Base-by-base conservation (phyloP, 2,329 filamentous ascomycete species). In the Bipolaris sorokiniana region DNA sequence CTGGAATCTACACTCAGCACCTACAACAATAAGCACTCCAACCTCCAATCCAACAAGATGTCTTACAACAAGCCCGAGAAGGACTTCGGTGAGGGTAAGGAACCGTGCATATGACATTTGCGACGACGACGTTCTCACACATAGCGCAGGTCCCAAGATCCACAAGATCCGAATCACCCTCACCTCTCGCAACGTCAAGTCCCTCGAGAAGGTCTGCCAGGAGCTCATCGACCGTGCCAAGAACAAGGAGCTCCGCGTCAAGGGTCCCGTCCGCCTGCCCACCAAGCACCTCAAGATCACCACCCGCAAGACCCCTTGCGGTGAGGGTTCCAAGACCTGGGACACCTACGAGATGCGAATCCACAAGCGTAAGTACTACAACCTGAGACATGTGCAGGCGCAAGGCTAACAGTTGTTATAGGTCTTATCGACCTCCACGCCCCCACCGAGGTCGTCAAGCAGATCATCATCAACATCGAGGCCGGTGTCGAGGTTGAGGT, bases 291-390 rank as follows among this genome's bases (percentile, higher is more conserved):
- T 98, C 77, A 92, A 95, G 87, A 88, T 97, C 86, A 92, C 91
- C 80, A 97, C 95, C 86, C 90, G 95, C 79, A 99, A 99, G 90
- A 98, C 95, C 69, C 95, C 95, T 81, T 95, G 91, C 84, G 95
- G 95, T 90, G 95, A 99, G 88, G 95, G 95, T 84, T 96, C 90
- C 83, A 99, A 99, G 92, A 99, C 95, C 79, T 99, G 95, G 95
- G 95, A 98, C 81, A 89, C 86, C 82, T 99, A 86, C 83, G 94
- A 99, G 90, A 96, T 99, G 92, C 90, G 94, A 84, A 96, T 97
- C 81, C 92, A 97, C 88, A 97, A 97, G 90, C 90, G 93, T 68
- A 58, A 42, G 55, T 50, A n/a, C 26, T 28, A 16, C n/a, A 5
- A 7, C 5, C 4, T 15, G 42, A 16, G 28, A 38, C 28, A 26